phyloP scores from a whole-genome alignment of 129 eudicot species.

The Calendula officinalis region DNA sequence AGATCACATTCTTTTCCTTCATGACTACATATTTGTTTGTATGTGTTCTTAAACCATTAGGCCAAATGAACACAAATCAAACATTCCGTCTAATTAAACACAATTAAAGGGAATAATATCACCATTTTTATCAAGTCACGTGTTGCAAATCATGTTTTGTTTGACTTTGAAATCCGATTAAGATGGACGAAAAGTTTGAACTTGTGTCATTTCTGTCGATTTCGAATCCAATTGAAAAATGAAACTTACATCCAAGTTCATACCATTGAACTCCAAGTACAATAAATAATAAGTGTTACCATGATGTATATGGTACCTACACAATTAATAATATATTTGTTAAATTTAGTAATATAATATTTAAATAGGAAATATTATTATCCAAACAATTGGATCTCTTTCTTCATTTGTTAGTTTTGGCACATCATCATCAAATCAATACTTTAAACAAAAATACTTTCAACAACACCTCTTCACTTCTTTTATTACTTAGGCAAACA shows the following conservation, averaged over 20 bases:
- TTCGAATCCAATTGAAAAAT: conserved; percentile 2
- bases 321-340: not conserved
- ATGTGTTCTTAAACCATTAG: not conserved
- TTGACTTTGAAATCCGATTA: conserved; percentile 7
- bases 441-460: too few relatives aligned
- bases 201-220: conserved; percentile 14
- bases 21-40: not conserved
- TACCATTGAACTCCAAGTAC: conserved; percentile 3
- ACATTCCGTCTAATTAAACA: not conserved
- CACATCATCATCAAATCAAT: too few relatives aligned
- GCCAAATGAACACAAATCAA: not conserved
- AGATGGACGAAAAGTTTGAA: conserved; percentile 7
- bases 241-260: not conserved
- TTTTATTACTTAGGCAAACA: too few relatives aligned
- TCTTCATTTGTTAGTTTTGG: too few relatives aligned
- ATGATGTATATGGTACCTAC: conserved; percentile 4
- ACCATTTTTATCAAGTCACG: conserved; percentile 3
- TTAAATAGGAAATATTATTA: not conserved
- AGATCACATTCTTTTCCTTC: not conserved
- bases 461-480: too few relatives aligned
- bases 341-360: not conserved
- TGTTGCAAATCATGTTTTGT: conserved; percentile 2
- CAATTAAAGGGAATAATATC: not conserved
- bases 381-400: not conserved
- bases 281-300: not conserved